Conservation (phyloP, 2,329 filamentous ascomycete species). For the Calonectria montana region DNA sequence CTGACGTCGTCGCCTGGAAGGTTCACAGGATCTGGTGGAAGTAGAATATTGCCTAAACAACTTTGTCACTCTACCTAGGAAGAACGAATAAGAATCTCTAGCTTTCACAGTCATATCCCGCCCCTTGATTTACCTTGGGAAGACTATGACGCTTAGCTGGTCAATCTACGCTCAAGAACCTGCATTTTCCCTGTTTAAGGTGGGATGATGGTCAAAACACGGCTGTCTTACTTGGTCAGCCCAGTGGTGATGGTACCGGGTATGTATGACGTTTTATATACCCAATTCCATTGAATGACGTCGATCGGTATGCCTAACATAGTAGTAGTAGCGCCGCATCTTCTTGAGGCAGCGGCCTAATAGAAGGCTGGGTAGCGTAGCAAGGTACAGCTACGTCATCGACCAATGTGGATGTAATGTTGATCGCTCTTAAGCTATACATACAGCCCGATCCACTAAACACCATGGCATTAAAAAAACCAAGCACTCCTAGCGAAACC, state of each 20-base stretch:
- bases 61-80: neutral
- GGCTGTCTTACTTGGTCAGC: neutral
- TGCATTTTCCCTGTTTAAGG: neutral
- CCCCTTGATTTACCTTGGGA: neutral
- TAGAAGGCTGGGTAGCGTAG: neutral
- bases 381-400: conserved; percentile 2
- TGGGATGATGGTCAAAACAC: neutral
- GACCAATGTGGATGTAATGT: neutral
- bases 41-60: neutral
- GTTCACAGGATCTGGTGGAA: neutral
- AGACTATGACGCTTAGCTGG: neutral
- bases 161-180: neutral
- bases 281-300: neutral
- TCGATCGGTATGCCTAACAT: neutral
- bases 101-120: neutral
- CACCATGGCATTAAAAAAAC: neutral
- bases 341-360: neutral
- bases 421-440: neutral
- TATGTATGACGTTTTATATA: neutral
- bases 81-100: too few relatives aligned
- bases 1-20: conserved; percentile 13
- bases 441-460: neutral
- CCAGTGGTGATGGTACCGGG: neutral
- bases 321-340: neutral
- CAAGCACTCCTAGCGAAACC: too few relatives aligned